phyloP scores from a whole-genome alignment of 345 rosid genomes.

The Eutrema heterophyllum region DNA sequence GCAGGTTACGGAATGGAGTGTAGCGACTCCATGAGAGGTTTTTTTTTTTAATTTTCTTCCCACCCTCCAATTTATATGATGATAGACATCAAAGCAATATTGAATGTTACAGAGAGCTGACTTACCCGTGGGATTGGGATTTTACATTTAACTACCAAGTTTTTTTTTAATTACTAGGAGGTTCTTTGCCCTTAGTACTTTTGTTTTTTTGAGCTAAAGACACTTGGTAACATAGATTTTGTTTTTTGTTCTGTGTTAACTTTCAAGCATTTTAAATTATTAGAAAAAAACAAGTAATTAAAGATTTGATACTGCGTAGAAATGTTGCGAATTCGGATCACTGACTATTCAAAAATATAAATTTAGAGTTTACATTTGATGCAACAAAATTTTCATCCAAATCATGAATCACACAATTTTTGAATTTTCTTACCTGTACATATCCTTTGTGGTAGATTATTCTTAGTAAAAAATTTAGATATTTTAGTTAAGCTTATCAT shows the following conservation, averaged over 20 bases:
- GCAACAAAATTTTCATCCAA: neutral
- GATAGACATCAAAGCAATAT: too few relatives aligned
- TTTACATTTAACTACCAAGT: too few relatives aligned
- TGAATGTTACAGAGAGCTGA: too few relatives aligned
- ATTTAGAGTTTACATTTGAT: neutral
- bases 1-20: slow-evolving; percentile 99
- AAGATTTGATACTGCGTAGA: neutral
- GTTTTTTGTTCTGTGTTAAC: too few relatives aligned
- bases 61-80: too few relatives aligned
- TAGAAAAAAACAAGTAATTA: neutral
- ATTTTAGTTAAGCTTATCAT: neutral
- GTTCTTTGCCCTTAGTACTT: too few relatives aligned
- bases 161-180: too few relatives aligned
- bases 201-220: too few relatives aligned
- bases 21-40: slow-evolving; percentile 96
- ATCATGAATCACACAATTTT: neutral
- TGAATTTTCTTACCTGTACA: neutral
- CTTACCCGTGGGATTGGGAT: too few relatives aligned
- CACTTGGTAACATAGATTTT: too few relatives aligned
- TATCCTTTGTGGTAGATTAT: neutral
- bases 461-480: neutral
- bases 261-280: too few relatives aligned
- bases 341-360: neutral
- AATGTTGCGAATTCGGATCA: neutral
- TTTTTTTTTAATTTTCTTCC: slow-evolving; percentile 10